Evolutionary conservation across 352 stramenopile genomes (phyloP).

Genomic region (Globisporangium iwayamae): DNA sequence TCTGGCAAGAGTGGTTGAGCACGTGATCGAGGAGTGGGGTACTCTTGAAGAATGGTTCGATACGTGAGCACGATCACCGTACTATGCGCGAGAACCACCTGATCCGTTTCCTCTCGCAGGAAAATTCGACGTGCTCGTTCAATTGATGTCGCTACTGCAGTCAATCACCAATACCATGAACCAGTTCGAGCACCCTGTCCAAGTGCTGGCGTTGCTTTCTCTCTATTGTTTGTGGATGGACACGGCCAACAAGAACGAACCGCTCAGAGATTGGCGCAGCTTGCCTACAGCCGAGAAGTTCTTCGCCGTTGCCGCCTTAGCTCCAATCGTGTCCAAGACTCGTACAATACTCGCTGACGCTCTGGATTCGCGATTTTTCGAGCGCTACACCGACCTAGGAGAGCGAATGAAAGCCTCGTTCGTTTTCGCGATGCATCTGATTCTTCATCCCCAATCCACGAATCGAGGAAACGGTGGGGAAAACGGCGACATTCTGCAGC

Average conservation of each 20-base stretch:
- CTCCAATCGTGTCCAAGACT: not conserved
- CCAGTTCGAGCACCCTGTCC: not conserved
- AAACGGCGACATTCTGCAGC: too few species aligned
- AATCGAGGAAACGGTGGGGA: too few species aligned
- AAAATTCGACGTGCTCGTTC: not conserved
- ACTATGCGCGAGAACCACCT: not conserved
- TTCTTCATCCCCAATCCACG: too few species aligned
- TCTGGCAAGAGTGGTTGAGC: not conserved
- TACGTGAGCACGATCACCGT: not conserved
- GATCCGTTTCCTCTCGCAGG: not conserved
- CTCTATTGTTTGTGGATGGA: not conserved
- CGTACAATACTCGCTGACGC: too few species aligned
- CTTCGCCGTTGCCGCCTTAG: not conserved
- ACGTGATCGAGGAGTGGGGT: not conserved
- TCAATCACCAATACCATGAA: constrained; percentile 1
- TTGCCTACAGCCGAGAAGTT: not conserved
- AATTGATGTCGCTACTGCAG: not conserved
- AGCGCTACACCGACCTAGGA: too few species aligned
- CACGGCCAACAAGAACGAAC: not conserved
- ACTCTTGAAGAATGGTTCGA: not conserved
- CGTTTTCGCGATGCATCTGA: too few species aligned
- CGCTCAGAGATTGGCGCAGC: not conserved
- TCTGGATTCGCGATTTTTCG: too few species aligned
- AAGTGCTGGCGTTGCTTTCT: not conserved
- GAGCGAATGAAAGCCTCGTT: too few species aligned